phyloP scores from a whole-genome alignment of 148 eudicot species.

The Fagopyrum homotropicum region DNA sequence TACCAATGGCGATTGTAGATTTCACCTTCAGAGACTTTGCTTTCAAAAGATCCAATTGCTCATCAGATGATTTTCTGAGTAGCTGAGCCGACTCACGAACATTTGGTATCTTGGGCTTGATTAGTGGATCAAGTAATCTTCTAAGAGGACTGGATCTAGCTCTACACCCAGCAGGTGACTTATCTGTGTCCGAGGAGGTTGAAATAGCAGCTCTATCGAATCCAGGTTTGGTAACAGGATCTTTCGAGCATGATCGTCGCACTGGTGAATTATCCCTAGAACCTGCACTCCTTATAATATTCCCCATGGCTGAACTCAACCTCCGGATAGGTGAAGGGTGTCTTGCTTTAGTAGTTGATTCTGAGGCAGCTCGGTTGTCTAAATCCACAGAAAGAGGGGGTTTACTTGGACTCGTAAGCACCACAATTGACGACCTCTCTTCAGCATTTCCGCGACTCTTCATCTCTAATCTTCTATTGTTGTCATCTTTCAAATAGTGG shows the following conservation, averaged over 20 bases:
- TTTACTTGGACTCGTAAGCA: slow-evolving; percentile 21
- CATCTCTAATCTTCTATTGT: slow-evolving; percentile 12
- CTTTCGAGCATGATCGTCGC: slow-evolving; percentile 31
- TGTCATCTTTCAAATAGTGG: slow-evolving; percentile 20
- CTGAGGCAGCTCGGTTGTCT: slow-evolving; percentile 22
- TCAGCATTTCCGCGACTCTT: slow-evolving; percentile 29
- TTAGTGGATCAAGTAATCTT: slow-evolving; percentile 72
- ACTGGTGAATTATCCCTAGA: slow-evolving; percentile 41
- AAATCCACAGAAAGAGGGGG: slow-evolving; percentile 21
- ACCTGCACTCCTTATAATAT: slow-evolving; percentile 36
- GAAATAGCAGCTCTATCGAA: slow-evolving; percentile 23
- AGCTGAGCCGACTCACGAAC: slow-evolving; percentile 6
- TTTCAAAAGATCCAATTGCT: slow-evolving; percentile 22
- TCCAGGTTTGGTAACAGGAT: slow-evolving; percentile 23
- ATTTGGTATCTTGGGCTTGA: slow-evolving; percentile 44
- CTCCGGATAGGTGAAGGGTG: slow-evolving; percentile 60
- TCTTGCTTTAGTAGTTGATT: slow-evolving; percentile 30
- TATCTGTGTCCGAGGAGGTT: slow-evolving; percentile 27
- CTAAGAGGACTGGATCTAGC: slow-evolving; percentile 71
- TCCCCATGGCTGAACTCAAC: slow-evolving; percentile 42
- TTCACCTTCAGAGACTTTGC: slow-evolving; percentile 24
- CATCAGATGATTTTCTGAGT: slow-evolving; percentile 23
- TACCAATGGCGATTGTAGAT: slow-evolving; percentile 22
- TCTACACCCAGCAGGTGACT: slow-evolving; percentile 27
- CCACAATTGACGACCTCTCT: slow-evolving; percentile 26